These are phyloP conservation scores for Phytophthora sp. DNA, from an alignment of 352 stramenopile genomes.

Conservation along the genomic window DNA sequence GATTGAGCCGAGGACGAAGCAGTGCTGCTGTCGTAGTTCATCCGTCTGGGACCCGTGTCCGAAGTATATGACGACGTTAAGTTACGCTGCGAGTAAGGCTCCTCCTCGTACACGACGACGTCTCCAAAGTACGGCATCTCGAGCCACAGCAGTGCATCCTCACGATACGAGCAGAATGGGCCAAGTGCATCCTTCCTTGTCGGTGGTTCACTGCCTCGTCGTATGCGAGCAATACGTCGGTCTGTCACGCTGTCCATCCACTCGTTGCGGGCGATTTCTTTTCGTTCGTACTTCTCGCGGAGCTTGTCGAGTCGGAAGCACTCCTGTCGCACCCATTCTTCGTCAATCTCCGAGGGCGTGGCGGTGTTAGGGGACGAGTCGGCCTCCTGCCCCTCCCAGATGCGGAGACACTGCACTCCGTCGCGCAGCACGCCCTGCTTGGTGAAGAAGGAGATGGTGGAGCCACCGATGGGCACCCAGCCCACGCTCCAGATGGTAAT, in stretches of 20 bases:
- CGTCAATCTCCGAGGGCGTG: conserved; percentile 77
- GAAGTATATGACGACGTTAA: conserved; percentile 60
- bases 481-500: conserved; percentile 88
- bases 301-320: conserved; percentile 88
- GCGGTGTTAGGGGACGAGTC: conserved; percentile 67
- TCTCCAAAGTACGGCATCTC: conserved; percentile 93
- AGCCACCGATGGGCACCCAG: conserved; percentile 82
- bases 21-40: conserved; percentile 43
- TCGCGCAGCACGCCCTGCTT: conserved; percentile 85
- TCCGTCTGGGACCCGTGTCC: conserved; percentile 46
- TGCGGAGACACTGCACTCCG: conserved; percentile 87
- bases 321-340: conserved; percentile 76
- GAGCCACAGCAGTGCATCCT: conserved; percentile 85
- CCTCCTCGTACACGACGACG: conserved; percentile 93
- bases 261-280: conserved; percentile 85
- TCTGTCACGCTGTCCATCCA: conserved; percentile 93
- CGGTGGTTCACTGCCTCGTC: conserved; percentile 75
- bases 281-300: conserved; percentile 89
- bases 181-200: conserved; percentile 71
- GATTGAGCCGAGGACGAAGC: conserved; percentile 25
- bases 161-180: conserved; percentile 81
- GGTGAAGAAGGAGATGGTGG: conserved; percentile 89
- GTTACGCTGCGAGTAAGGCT: conserved; percentile 85
- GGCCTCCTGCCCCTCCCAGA: conserved; percentile 76
- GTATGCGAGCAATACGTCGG: conserved; percentile 85